Evolutionary conservation across 2,329 filamentous ascomycete species (phyloP).

Genomic region (Arthrobotrys pseudoclavata): DNA sequence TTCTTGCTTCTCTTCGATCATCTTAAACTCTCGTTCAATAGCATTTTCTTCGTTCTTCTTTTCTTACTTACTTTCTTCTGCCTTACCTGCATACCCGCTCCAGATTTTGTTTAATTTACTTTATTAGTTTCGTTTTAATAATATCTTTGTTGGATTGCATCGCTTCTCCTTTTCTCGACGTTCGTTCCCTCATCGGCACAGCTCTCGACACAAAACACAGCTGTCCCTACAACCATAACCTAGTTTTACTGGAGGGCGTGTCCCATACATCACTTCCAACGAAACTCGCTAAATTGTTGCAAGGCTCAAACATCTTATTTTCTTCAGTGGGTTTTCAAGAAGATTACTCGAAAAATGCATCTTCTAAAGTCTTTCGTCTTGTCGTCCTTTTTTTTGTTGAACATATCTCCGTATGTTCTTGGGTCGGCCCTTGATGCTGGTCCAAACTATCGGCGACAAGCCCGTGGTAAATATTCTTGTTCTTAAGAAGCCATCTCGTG

Average conservation of each 20-base stretch:
- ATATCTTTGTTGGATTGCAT: neutral
- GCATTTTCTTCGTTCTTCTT: neutral
- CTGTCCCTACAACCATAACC: neutral
- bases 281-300: neutral
- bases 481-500: neutral
- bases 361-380: conserved; percentile 38
- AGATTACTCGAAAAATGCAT: conserved; percentile 11
- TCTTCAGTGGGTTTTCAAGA: neutral
- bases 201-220: neutral
- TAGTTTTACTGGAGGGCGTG: neutral
- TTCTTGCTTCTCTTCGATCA: conserved; percentile 10
- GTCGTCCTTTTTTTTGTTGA: conserved; percentile 39
- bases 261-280: neutral
- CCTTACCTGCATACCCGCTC: neutral
- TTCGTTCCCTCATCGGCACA: neutral
- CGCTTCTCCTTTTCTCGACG: conserved; percentile 15
- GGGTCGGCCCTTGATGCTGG: conserved; percentile 13
- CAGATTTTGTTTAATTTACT: neutral
- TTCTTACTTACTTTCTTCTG: neutral
- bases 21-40: conserved; percentile 22
- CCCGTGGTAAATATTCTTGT: conserved; percentile 25
- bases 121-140: neutral
- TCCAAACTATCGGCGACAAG: conserved; percentile 32
- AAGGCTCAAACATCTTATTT: neutral
- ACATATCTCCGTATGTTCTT: conserved; percentile 11